Evolutionary conservation across 2,329 filamentous ascomycete genomes (phyloP).

Genomic region (Bimuria novae-zelandiae): DNA sequence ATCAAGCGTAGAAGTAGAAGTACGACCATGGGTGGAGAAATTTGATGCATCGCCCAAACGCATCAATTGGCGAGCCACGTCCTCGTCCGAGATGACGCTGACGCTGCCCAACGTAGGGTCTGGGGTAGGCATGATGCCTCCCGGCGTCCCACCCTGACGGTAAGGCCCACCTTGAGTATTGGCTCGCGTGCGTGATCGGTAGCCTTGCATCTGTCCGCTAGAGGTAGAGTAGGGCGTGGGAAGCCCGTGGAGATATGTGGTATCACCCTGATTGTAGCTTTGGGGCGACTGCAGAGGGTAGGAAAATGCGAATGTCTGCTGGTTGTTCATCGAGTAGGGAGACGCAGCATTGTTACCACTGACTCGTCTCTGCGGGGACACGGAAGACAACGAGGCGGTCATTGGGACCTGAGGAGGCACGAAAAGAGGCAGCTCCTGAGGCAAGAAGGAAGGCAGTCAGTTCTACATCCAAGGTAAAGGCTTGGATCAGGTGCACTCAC

Average conservation of each 20-base stretch:
- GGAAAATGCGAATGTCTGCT: slow-evolving; percentile 79
- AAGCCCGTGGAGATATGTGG: slow-evolving; percentile 42
- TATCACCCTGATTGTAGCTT: slow-evolving; percentile 60
- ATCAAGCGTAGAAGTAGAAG: slow-evolving; percentile 89
- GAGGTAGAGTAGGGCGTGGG: slow-evolving; percentile 44
- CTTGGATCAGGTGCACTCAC: slow-evolving; percentile 63
- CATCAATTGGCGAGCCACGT: slow-evolving; percentile 96
- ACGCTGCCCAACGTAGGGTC: slow-evolving; percentile 83
- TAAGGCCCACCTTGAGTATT: slow-evolving; percentile 46
- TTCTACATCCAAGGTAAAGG: slow-evolving; percentile 19
- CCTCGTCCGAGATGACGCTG: slow-evolving; percentile 96
- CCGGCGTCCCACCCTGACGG: slow-evolving; percentile 54
- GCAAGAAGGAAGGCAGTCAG: slow-evolving; percentile 30
- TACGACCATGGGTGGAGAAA: slow-evolving; percentile 82
- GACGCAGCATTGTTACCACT: slow-evolving; percentile 72
- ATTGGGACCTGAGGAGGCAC: slow-evolving; percentile 80
- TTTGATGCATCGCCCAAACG: slow-evolving; percentile 92
- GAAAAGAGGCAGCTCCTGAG: slow-evolving; percentile 91
- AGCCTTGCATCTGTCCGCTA: slow-evolving; percentile 36
- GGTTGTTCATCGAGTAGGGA: slow-evolving; percentile 74
- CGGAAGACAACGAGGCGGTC: slow-evolving; percentile 94
- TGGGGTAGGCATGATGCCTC: slow-evolving; percentile 77
- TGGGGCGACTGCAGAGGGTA: slow-evolving; percentile 84
- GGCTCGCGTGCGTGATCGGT: slow-evolving; percentile 43
- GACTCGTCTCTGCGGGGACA: slow-evolving; percentile 85